These are phyloP conservation scores for Phytophthora foliorum DNA, from an alignment of 352 stramenopile species.

Conservation along the genomic window DNA sequence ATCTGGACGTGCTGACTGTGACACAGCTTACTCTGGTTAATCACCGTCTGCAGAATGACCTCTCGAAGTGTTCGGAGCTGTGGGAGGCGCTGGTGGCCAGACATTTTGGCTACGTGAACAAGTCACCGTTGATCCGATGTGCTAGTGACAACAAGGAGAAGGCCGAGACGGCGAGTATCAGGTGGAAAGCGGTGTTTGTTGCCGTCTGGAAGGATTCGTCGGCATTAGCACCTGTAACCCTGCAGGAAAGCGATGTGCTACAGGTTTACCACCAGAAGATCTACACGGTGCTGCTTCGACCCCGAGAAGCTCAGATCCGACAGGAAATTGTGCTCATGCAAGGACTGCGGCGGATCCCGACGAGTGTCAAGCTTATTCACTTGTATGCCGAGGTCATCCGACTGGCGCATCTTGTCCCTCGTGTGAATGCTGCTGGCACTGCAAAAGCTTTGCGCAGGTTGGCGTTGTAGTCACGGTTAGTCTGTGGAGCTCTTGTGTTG, in stretches of 20 bases:
- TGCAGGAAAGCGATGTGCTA: constrained; percentile 47
- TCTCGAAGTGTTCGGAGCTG: constrained; percentile 34
- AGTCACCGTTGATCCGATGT: constrained; percentile 7
- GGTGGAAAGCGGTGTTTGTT: constrained; percentile 61
- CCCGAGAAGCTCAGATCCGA: constrained; percentile 49
- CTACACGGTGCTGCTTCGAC: constrained; percentile 36
- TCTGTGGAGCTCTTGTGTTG: not conserved
- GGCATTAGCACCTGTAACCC: constrained; percentile 26
- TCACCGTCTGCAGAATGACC: constrained; percentile 44
- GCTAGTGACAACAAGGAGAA: constrained; percentile 2
- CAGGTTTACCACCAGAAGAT: constrained; percentile 40
- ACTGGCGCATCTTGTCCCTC: constrained; percentile 37
- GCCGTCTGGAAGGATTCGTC: constrained; percentile 49
- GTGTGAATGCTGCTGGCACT: constrained; percentile 25
- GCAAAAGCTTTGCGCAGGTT: constrained; percentile 23
- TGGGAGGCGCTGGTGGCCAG: constrained; percentile 56
- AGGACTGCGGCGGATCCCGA: constrained; percentile 58
- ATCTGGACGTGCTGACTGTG: constrained; percentile 52
- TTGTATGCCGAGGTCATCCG: constrained; percentile 66
- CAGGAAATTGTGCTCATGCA: constrained; percentile 76
- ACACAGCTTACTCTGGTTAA: constrained; percentile 46
- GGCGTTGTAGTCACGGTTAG: constrained; percentile 16
- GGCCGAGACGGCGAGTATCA: constrained; percentile 13
- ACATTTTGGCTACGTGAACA: constrained; percentile 54
- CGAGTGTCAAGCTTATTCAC: constrained; percentile 51